Conservation (phyloP, 1,284 basidiomycete species). For the Trametes pubescens region DNA sequence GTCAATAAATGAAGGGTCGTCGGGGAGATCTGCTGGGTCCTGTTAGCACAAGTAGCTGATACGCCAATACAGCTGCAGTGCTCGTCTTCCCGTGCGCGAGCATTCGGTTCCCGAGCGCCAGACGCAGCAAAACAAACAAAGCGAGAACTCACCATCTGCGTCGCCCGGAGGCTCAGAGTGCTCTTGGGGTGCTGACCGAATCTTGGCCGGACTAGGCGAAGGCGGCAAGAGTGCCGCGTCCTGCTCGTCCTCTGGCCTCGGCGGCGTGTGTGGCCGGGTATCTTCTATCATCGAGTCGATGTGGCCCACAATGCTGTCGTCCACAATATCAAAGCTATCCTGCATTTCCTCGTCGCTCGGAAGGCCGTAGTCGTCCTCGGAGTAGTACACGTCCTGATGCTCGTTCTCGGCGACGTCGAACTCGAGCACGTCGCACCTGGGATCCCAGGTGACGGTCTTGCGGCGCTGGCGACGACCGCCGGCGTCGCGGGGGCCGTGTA, state of each 20-base stretch:
- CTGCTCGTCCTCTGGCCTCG: conserved; percentile 40
- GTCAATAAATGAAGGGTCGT: conserved; percentile 15
- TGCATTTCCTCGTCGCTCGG: conserved; percentile 44
- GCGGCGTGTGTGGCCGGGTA: conserved; percentile 38
- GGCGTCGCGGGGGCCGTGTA: conserved; percentile 81
- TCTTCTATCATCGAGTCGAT: conserved; percentile 66
- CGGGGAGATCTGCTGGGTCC: neutral
- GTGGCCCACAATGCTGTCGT: conserved; percentile 68
- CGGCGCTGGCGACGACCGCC: conserved; percentile 65
- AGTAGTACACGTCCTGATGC: conserved; percentile 48
- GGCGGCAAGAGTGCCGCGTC: conserved; percentile 63
- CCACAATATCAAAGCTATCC: conserved; percentile 38
- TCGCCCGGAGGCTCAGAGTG: conserved; percentile 8
- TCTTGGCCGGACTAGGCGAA: conserved; percentile 67
- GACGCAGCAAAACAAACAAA: neutral
- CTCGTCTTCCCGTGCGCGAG: too few species aligned
- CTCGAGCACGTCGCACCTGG: conserved; percentile 88
- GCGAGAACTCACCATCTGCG: conserved; percentile 17
- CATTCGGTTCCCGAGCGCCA: neutral
- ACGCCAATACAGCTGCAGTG: too few species aligned
- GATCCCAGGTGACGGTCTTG: conserved; percentile 89
- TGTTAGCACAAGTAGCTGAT: neutral
- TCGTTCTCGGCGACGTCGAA: conserved; percentile 69
- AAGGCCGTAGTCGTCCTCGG: conserved; percentile 58
- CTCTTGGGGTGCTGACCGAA: conserved; percentile 15